These are phyloP conservation scores for Gnomoniopsis sp. DNA, from an alignment of 2,329 filamentous ascomycete genomes.

Conservation along the genomic window DNA sequence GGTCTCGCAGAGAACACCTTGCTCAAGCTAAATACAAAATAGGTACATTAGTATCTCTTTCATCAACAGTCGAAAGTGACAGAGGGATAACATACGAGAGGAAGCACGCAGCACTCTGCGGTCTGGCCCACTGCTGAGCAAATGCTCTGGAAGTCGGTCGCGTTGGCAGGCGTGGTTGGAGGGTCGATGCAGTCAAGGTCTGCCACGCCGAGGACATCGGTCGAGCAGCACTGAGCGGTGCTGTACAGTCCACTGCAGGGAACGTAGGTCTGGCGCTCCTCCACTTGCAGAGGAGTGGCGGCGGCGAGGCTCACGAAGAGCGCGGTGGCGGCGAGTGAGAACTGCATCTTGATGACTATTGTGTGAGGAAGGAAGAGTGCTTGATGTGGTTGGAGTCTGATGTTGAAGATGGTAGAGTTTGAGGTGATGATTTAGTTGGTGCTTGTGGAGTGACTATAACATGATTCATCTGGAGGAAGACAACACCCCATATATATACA, in stretches of 20 bases:
- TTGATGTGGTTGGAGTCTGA: neutral
- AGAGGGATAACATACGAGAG: constrained; percentile 32
- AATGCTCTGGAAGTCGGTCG: constrained; percentile 28
- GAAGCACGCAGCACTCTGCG: constrained; percentile 55
- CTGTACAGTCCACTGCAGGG: constrained; percentile 41
- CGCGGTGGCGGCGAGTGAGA: constrained; percentile 6
- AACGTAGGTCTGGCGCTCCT: constrained; percentile 35
- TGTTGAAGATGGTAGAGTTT: neutral
- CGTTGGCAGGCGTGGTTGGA: constrained; percentile 19
- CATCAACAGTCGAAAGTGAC: neutral
- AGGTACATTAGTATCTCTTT: constrained; percentile 4
- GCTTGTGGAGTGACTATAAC: neutral
- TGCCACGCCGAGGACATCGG: constrained; percentile 56
- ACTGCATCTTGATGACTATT: constrained; percentile 12
- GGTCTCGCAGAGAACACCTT: constrained; percentile 31
- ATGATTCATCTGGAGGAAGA: neutral
- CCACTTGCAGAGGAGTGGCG: constrained; percentile 25
- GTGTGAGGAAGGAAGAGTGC: neutral
- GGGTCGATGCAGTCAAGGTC: constrained; percentile 51
- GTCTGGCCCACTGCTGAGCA: constrained; percentile 49
- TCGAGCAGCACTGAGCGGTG: constrained; percentile 56
- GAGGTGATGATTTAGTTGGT: neutral
- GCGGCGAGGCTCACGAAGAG: constrained; percentile 8
- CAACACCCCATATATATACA: neutral
- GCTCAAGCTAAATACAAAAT: constrained; percentile 25